phyloP scores from a whole-genome alignment of 2,329 filamentous ascomycete species.

The Monosporascus sp. region DNA sequence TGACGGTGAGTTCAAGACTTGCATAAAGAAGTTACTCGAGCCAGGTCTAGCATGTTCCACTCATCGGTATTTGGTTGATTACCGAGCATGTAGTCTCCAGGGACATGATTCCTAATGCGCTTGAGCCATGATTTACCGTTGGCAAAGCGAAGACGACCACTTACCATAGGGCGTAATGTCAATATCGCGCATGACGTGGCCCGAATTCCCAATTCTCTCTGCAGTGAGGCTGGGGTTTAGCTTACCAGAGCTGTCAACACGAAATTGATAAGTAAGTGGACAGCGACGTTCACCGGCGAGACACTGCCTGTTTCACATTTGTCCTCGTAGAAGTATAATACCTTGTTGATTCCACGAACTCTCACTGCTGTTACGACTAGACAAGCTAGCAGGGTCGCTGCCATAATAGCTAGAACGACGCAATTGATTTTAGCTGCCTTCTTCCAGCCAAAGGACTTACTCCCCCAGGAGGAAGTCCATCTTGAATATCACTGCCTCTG shows the following conservation, averaged over 20 bases:
- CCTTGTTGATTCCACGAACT: not conserved
- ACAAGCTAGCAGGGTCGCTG: not conserved
- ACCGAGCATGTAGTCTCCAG: no score
- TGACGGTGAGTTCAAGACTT: conserved; percentile 40
- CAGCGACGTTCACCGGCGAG: not conserved
- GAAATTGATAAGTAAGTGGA: conserved; percentile 1
- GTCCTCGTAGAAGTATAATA: not conserved
- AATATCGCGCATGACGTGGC: no score
- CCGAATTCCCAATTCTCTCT: no score
- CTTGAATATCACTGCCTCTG: no score
- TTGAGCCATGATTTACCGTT: not conserved
- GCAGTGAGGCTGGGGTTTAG: no score
- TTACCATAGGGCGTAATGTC: no score
- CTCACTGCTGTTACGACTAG: not conserved
- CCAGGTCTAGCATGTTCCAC: conserved; percentile 18
- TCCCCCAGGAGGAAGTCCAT: not conserved
- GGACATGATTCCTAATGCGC: not conserved
- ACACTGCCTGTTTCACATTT: not conserved
- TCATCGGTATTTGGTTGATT: no score
- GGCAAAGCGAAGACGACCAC: no score
- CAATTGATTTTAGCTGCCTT: not conserved
- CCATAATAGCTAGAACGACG: not conserved
- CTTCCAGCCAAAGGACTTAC: not conserved
- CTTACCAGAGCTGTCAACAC: not conserved
- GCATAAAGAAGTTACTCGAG: conserved; percentile 45